These are phyloP conservation scores for Stylosanthes scabra DNA, from an alignment of 331 rosid genomes.

Conservation along the genomic window DNA sequence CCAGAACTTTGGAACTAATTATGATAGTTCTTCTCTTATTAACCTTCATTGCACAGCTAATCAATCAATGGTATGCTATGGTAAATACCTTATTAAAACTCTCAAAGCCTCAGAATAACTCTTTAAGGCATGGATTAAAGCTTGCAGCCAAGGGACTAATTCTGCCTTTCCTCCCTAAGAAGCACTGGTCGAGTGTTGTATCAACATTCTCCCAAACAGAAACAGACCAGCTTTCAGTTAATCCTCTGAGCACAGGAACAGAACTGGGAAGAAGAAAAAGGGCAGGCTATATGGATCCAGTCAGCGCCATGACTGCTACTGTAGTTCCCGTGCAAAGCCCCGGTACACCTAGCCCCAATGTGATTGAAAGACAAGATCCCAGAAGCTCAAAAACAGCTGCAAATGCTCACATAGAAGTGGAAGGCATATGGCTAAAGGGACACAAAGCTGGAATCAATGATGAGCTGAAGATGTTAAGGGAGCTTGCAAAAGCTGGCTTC, in stretches of 20 bases:
- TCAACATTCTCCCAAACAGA: conserved; percentile 46
- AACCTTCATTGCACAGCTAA: conserved; percentile 56
- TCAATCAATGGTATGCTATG: conserved; percentile 63
- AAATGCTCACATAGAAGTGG: conserved; percentile 43
- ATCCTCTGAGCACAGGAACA: conserved; percentile 46
- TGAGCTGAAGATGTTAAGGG: conserved; percentile 65
- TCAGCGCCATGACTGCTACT: conserved; percentile 59
- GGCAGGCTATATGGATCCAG: conserved; percentile 40
- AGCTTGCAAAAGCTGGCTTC: conserved; percentile 73
- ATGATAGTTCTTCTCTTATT: conserved; percentile 54
- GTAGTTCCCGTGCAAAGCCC: conserved; percentile 71
- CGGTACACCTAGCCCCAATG: conserved; percentile 46
- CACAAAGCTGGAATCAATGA: conserved; percentile 45
- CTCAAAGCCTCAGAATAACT: conserved; percentile 52
- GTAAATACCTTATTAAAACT: conserved; percentile 49
- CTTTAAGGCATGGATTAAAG: conserved; percentile 55
- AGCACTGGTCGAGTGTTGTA: conserved; percentile 51
- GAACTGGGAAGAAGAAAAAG: conserved; percentile 50
- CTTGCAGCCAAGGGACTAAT: conserved; percentile 62
- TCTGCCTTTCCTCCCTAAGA: conserved; percentile 64
- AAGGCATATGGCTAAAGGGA: conserved; percentile 55
- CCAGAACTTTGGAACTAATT: conserved; percentile 42
- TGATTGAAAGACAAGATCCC: conserved; percentile 33
- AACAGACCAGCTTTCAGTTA: conserved; percentile 38
- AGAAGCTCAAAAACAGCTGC: conserved; percentile 21